Conservation (phyloP, 2,329 filamentous ascomycete genomes). For the Colletotrichum truncatum region DNA sequence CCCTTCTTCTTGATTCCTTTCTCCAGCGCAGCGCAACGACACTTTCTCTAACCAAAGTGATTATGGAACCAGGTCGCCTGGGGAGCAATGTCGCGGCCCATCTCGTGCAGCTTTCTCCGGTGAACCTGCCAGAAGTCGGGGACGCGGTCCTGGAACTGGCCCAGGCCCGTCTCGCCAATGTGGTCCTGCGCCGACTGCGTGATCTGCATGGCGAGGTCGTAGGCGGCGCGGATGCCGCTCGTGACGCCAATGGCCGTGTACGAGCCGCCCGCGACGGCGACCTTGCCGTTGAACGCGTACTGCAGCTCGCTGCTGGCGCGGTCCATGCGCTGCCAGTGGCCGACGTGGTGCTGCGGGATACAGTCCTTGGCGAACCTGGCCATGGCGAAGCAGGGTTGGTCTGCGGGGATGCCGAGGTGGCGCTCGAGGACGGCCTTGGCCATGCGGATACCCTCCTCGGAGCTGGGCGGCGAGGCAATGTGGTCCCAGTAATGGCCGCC, state of each 20-base stretch:
- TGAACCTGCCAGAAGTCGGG: not conserved
- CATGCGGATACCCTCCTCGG: conserved; percentile 73
- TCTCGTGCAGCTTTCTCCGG: not conserved
- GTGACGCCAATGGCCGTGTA: conserved; percentile 63
- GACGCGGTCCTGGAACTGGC: conserved; percentile 33
- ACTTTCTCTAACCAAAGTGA: not conserved
- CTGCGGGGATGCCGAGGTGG: conserved; percentile 75
- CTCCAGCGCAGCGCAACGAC: too few species aligned
- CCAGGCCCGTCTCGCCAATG: conserved; percentile 45
- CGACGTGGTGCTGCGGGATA: conserved; percentile 90
- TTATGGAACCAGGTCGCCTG: not conserved
- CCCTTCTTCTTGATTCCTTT: too few species aligned
- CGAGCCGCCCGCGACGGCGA: conserved; percentile 71
- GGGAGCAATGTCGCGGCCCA: conserved; percentile 18
- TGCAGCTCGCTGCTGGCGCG: conserved; percentile 64
- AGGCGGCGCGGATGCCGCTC: conserved; percentile 59
- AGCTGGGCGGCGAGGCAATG: conserved; percentile 75
- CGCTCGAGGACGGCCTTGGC: conserved; percentile 75
- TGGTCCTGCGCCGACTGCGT: conserved; percentile 34
- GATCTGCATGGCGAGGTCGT: conserved; percentile 52
- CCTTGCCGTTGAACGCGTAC: conserved; percentile 65
- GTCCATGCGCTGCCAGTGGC: conserved; percentile 73
- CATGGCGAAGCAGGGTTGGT: conserved; percentile 67
- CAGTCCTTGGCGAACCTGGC: conserved; percentile 72
- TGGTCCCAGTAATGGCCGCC: conserved; percentile 93